phyloP scores from a whole-genome alignment of 2,329 filamentous ascomycete species.

The Xylaria sp. region DNA sequence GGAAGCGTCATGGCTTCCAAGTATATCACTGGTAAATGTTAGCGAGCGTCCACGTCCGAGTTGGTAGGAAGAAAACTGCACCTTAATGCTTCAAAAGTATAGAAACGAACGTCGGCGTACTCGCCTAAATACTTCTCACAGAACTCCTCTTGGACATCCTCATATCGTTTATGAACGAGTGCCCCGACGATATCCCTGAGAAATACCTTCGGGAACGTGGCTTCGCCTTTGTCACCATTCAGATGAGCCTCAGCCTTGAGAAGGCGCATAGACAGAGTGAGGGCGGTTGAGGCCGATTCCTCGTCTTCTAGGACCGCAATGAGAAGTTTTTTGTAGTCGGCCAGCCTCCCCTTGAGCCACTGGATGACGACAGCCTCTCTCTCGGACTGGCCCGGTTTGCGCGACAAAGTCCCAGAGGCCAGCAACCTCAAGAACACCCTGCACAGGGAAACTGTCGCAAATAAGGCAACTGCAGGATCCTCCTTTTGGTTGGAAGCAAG shows the following conservation, averaged over 20 bases:
- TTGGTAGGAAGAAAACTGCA: constrained; percentile 52
- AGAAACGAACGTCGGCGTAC: constrained; percentile 87
- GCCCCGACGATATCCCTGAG: constrained; percentile 72
- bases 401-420: constrained; percentile 75
- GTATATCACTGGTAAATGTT: constrained; percentile 43
- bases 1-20: constrained; percentile 45
- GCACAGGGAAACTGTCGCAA: constrained; percentile 84
- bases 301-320: constrained; percentile 71
- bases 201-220: constrained; percentile 75
- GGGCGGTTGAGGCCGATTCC: constrained; percentile 72
- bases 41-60: constrained; percentile 1
- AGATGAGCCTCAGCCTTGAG: constrained; percentile 81
- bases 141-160: constrained; percentile 76
- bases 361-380: constrained; percentile 78
- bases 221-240: constrained; percentile 69
- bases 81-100: constrained; percentile 80
- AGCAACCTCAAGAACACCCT: constrained; percentile 86
- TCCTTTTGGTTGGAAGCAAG: constrained; percentile 62
- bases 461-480: constrained; percentile 66
- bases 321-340: constrained; percentile 75
- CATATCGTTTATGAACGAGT: constrained; percentile 68
- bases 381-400: constrained; percentile 72
- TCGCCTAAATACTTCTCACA: constrained; percentile 80
- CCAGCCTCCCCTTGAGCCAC: constrained; percentile 82
- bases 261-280: constrained; percentile 85